A percentile compares a stretch with the other conserved stretches of the same genome.
Conservation (phyloP, 2,329 filamentous ascomycete species). For the Camillea tinctor region DNA sequence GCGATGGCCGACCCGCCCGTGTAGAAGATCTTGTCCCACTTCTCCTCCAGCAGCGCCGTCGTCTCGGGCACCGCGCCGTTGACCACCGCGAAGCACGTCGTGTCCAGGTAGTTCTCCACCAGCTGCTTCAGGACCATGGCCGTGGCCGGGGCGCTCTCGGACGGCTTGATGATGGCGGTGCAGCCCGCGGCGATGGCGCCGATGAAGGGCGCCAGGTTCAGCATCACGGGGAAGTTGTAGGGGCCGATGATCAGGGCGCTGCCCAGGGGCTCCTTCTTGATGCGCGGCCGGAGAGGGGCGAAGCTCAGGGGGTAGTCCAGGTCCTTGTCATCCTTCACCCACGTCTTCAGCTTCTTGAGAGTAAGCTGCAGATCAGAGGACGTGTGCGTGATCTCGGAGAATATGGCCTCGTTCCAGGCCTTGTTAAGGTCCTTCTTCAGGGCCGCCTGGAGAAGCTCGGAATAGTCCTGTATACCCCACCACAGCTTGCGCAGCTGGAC, state of each 20-base stretch:
- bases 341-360: slow-evolving; percentile 74
- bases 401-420: slow-evolving; percentile 67
- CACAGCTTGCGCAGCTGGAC: slow-evolving; percentile 90
- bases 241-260: slow-evolving; percentile 82
- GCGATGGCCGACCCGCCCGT: slow-evolving; percentile 79
- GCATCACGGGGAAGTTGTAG: slow-evolving; percentile 90
- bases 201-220: slow-evolving; percentile 74
- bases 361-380: slow-evolving; percentile 79
- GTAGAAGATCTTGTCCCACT: slow-evolving; percentile 98
- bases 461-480: slow-evolving; percentile 84
- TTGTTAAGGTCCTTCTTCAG: slow-evolving; percentile 78
- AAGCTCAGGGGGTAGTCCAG: slow-evolving; percentile 67
- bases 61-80: slow-evolving; percentile 82
- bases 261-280: slow-evolving; percentile 86
- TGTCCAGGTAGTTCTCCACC: slow-evolving; percentile 73
- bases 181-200: slow-evolving; percentile 93
- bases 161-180: slow-evolving; percentile 87
- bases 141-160: slow-evolving; percentile 73
- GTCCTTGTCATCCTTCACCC: slow-evolving; percentile 78
- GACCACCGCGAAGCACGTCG: slow-evolving; percentile 70
- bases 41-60: slow-evolving; percentile 76
- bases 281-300: slow-evolving; percentile 67
- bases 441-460: slow-evolving; percentile 70
- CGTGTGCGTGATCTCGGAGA: slow-evolving; percentile 76
- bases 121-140: slow-evolving; percentile 80